Conservation (phyloP, 208 protist genomes). For the Acanthamoeba polyphaga region DNA sequence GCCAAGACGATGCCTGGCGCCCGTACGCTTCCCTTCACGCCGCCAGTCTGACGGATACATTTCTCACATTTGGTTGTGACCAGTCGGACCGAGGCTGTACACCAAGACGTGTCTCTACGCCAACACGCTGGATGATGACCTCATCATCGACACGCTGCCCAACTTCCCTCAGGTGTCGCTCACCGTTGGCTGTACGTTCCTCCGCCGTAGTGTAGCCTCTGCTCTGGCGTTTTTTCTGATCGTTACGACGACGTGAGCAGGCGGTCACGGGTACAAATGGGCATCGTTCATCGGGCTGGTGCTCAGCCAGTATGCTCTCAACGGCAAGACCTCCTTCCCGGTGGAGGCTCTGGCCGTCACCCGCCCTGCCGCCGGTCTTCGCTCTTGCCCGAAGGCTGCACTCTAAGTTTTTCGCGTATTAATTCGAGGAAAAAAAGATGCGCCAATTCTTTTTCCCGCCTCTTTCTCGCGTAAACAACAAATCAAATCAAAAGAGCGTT, state of each 20-base stretch:
- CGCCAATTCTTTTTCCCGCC: not conserved
- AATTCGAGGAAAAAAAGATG: not conserved
- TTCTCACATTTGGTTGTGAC: not conserved
- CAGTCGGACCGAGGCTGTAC: constrained; percentile 46
- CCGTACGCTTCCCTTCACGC: not conserved
- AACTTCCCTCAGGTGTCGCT: constrained; percentile 66
- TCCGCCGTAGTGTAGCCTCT: no score
- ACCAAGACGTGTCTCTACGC: constrained; percentile 73
- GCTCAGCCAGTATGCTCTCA: constrained; percentile 13
- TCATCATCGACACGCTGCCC: constrained; percentile 44
- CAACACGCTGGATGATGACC: constrained; percentile 46
- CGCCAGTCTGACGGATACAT: no score
- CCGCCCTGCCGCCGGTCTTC: not conserved
- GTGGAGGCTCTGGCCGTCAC: constrained; percentile 39
- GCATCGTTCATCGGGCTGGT: constrained; percentile 67
- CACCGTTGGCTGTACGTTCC: constrained; percentile 53
- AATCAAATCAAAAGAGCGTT: not conserved
- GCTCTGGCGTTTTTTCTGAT: no score
- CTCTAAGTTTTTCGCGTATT: not conserved
- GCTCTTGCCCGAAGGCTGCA: not conserved
- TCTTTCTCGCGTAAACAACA: not conserved
- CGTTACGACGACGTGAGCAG: not conserved
- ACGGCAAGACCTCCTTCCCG: constrained; percentile 7
- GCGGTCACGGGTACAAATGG: constrained; percentile 73
- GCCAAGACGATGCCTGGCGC: constrained; percentile 40